Base-by-base conservation (phyloP, 345 rosid species). In the Populus nigra region DNA sequence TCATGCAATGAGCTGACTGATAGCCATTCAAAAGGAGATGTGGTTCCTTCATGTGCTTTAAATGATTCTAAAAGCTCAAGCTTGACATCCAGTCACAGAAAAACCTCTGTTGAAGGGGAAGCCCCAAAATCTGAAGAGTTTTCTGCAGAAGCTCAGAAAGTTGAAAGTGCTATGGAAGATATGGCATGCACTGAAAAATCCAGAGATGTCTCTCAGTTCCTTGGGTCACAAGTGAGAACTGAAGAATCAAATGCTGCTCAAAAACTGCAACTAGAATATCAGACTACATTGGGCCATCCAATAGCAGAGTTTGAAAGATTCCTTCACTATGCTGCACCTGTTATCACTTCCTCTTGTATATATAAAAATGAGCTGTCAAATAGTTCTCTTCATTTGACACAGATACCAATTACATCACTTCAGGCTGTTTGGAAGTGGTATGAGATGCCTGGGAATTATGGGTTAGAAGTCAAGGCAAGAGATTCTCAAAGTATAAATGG, bases 391-490 rank as follows among this genome's bases (percentile, higher is more conserved):
- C 71, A 68, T 80, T 50, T 74, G 61, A 78, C 74, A 29, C 74
- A 71, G 71, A 74, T 71, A 68, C 68, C 76, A 55, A 47, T 29
- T 70, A 47, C 50, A 27, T 74, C 83, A 57, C 81, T 83, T 74
- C 66, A n/a, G 66, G 63, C 45, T 43, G 41, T 83, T 71, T 83
- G 86, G 86, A 55, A 71, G 16, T 80, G 83, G 81, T 83, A 80
- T 8, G 71, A 83, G 68, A 69, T 74, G 49, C 83, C 81, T 50
- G 81, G 81, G 47, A 80, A 74, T 71, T 80, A 69, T 73, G 79
- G 86, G 50, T 72, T 83, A 71, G 68, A 83, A 55, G 72, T 83
- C 72, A 74, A 62, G 76, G 72, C 68, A 50, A 71, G 73, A 57
- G 50, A 65, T 77, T 78, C 29, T 67, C 77, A 16, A 50, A 36